Conservation (phyloP, 169 alveolate genomes). For the Neospora caninum region DNA sequence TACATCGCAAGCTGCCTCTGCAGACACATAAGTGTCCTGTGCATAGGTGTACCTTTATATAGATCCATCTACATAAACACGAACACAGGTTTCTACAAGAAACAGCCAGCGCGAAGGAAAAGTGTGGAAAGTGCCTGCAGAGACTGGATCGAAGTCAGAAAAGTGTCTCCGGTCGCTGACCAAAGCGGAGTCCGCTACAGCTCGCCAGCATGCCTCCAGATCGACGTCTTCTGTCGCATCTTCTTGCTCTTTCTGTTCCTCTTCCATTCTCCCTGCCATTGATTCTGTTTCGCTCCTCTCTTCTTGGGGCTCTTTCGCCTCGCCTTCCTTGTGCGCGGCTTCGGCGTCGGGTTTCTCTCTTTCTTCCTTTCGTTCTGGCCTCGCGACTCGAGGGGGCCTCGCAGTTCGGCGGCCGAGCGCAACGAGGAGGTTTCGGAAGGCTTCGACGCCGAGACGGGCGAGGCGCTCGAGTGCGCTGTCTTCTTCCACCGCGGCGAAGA, state of each 20-base stretch:
- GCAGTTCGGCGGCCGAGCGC: neutral
- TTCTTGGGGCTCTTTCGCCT: no score
- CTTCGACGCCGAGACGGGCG: constrained; percentile 5
- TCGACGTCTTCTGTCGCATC: neutral
- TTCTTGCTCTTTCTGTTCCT: neutral
- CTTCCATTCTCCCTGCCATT: neutral
- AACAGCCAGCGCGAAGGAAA: no score
- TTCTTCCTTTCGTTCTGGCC: neutral
- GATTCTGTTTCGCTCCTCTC: no score
- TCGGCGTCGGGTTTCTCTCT: no score
- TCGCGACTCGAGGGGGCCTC: neutral
- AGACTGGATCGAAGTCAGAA: neutral
- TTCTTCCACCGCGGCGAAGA: neutral
- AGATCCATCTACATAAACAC: no score
- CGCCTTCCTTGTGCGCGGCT: no score
- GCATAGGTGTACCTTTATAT: no score
- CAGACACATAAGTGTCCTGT: no score
- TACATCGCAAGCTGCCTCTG: no score
- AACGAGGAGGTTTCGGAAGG: neutral
- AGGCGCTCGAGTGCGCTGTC: neutral
- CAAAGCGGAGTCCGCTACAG: neutral
- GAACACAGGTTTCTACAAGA: no score
- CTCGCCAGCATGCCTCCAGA: neutral
- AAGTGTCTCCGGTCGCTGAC: neutral
- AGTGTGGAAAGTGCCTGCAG: neutral